phyloP scores from a whole-genome alignment of 2,329 filamentous ascomycete species.

The Botrytis tulipae region DNA sequence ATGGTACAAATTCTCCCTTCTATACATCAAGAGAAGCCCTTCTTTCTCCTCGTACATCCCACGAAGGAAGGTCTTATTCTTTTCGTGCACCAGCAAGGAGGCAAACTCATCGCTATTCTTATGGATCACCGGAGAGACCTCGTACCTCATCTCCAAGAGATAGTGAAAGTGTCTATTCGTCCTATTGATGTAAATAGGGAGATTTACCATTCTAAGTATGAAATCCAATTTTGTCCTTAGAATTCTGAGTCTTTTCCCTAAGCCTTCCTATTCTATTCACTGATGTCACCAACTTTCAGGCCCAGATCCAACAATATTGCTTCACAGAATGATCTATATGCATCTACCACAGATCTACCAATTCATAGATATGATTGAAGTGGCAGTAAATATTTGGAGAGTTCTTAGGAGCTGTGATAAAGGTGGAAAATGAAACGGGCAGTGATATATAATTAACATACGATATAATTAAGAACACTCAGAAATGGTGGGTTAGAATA shows the following conservation, averaged over 20 bases:
- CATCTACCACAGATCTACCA: too few relatives aligned
- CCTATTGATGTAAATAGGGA: background rate
- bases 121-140: background rate
- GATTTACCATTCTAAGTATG: background rate
- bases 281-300: too few relatives aligned
- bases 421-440: too few relatives aligned
- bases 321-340: too few relatives aligned
- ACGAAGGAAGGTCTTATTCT: background rate
- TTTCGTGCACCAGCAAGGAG: background rate
- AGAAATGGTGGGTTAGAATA: background rate
- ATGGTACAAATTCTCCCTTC: fast-evolving
- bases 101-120: background rate
- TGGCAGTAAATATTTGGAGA: background rate
- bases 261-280: too few relatives aligned
- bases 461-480: background rate
- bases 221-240: too few relatives aligned
- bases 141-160: background rate
- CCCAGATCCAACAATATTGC: too few relatives aligned
- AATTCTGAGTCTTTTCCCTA: too few relatives aligned
- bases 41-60: background rate
- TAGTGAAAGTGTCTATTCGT: background rate
- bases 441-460: background rate
- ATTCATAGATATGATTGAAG: too few relatives aligned
- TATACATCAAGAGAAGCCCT: background rate
- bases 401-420: background rate